Evolutionary conservation across 2,329 filamentous ascomycete genomes (phyloP).

Genomic region (Mycocentrospora acerina): DNA sequence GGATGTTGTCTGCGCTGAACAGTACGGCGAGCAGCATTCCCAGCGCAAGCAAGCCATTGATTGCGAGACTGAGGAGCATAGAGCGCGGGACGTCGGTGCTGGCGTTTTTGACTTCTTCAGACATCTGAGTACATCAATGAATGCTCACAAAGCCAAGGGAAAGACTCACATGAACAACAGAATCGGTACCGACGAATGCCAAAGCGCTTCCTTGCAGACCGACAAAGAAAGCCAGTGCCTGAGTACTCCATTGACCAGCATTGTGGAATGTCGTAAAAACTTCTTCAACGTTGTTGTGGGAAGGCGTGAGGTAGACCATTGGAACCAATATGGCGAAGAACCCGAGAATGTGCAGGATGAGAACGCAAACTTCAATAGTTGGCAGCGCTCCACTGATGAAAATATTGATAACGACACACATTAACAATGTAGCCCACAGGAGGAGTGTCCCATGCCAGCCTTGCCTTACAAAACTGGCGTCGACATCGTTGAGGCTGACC

Average conservation of each 20-base stretch:
- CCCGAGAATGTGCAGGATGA: slow-evolving; percentile 55
- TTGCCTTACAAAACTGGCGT: slow-evolving; percentile 38
- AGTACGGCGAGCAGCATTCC: slow-evolving; percentile 46
- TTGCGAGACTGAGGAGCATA: slow-evolving; percentile 46
- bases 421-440: slow-evolving; percentile 47
- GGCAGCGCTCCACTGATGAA: slow-evolving; percentile 51
- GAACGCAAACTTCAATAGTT: slow-evolving; percentile 51
- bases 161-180: slow-evolving; percentile 38
- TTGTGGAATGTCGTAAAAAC: slow-evolving; percentile 54
- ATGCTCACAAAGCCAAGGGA: too few relatives aligned
- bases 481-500: slow-evolving; percentile 43
- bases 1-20: slow-evolving; percentile 42
- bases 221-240: slow-evolving; percentile 49
- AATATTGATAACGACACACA: slow-evolving; percentile 50
- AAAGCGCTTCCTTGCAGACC: slow-evolving; percentile 45
- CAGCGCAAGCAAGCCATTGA: slow-evolving; percentile 46
- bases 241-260: slow-evolving; percentile 46
- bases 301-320: slow-evolving; percentile 38
- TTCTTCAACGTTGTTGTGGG: slow-evolving; percentile 39
- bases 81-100: slow-evolving; percentile 42
- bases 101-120: slow-evolving; percentile 43
- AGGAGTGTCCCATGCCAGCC: slow-evolving; percentile 56
- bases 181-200: slow-evolving; percentile 43
- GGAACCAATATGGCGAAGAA: slow-evolving; percentile 55
- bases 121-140: slow-evolving; percentile 31